Evolutionary conservation across 1,139 yeast genomes (phyloP).

Genomic region (Magnusiomyces suaveolens): DNA sequence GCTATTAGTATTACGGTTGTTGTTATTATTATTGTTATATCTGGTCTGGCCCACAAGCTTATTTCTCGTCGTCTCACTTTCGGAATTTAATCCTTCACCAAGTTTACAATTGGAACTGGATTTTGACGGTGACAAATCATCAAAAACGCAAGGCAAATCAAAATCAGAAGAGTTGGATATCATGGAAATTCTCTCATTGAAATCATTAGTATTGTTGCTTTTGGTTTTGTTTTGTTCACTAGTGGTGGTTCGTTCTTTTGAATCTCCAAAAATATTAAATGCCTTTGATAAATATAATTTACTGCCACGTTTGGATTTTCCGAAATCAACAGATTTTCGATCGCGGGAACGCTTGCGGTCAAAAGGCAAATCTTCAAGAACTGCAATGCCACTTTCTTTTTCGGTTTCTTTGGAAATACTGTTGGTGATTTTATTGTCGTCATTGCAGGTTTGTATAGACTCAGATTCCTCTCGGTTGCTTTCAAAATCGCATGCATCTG

Average conservation of each 20-base stretch:
- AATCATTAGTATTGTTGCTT: too few relatives aligned
- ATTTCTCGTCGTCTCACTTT: neutral
- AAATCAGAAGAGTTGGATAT: neutral
- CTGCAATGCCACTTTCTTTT: neutral
- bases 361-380: too few relatives aligned
- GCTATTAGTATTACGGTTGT: too few relatives aligned
- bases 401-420: neutral
- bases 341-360: too few relatives aligned
- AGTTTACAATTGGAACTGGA: neutral
- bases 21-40: too few relatives aligned
- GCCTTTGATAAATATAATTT: too few relatives aligned
- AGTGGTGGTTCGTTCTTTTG: neutral
- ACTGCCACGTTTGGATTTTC: too few relatives aligned
- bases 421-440: neutral
- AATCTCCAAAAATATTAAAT: neutral
- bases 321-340: neutral
- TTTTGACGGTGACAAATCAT: neutral
- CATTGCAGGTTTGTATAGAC: neutral
- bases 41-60: too few relatives aligned
- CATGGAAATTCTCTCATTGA: too few relatives aligned
- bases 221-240: neutral
- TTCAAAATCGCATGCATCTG: neutral
- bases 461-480: neutral
- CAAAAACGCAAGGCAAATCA: neutral
- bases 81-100: neutral